These are phyloP conservation scores for Trametopsis cervina DNA, from an alignment of 768 basidiomycete species.

Conservation along the genomic window DNA sequence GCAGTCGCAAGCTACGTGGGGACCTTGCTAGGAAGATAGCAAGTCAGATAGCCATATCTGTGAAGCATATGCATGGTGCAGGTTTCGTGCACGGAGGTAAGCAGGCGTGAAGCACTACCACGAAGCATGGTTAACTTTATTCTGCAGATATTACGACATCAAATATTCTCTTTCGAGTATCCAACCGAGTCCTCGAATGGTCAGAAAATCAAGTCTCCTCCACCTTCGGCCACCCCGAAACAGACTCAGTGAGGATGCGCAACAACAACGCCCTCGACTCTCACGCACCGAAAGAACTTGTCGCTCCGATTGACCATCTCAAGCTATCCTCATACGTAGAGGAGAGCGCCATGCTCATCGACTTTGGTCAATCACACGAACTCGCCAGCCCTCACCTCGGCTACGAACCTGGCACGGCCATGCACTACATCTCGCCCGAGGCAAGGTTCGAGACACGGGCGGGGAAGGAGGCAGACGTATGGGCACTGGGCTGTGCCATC, in stretches of 20 bases:
- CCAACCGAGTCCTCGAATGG: conserved; percentile 22
- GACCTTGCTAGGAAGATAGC: conserved; percentile 31
- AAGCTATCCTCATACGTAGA: conserved; percentile 25
- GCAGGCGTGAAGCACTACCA: conserved; percentile 6
- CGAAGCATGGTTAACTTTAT: not conserved
- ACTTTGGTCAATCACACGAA: conserved; percentile 33
- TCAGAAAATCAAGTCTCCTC: conserved; percentile 29
- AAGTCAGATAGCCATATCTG: conserved; percentile 21
- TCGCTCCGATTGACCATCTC: too few relatives aligned
- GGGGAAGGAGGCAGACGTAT: conserved; percentile 29
- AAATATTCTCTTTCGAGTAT: conserved; percentile 30
- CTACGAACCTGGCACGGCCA: conserved; percentile 27
- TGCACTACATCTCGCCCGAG: conserved; percentile 32
- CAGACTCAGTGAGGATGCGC: conserved; percentile 22
- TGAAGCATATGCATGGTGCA: conserved; percentile 27
- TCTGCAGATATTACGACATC: conserved; percentile 31
- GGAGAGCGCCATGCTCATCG: conserved; percentile 27
- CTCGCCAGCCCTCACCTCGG: conserved; percentile 17
- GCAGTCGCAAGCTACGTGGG: conserved; percentile 26
- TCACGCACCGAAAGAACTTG: conserved; percentile 24
- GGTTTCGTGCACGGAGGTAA: conserved; percentile 33
- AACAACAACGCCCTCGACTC: conserved; percentile 21
- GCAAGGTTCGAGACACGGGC: conserved; percentile 25
- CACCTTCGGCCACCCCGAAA: conserved; percentile 27
- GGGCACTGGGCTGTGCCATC: conserved; percentile 35